Evolutionary conservation across 78 protist species (phyloP).

Genomic region (Tieghemostelium lacteum): DNA sequence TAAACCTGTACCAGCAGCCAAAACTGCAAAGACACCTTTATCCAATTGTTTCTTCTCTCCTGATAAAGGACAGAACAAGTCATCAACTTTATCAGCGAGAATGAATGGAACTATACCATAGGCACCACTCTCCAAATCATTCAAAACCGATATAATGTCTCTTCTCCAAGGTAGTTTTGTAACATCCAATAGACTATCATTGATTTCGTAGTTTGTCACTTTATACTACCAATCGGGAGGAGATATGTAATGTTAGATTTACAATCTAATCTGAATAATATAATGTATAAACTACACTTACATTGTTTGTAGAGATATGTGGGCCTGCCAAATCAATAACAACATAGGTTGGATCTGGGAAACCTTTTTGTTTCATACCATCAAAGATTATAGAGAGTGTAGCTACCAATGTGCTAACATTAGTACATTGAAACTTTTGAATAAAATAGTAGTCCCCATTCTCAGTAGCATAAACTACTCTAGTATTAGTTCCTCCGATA

Average conservation of each 20-base stretch:
- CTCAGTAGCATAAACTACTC: slow-evolving; percentile 41
- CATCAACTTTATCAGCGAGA: neutral
- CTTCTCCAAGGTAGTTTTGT: neutral
- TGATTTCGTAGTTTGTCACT: neutral
- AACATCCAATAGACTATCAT: neutral
- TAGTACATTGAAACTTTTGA: slow-evolving; percentile 2
- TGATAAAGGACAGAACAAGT: neutral
- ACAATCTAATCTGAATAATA: neutral
- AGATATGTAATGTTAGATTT: neutral
- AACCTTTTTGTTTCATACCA: neutral
- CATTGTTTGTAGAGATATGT: neutral
- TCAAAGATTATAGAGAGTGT: neutral
- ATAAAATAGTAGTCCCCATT: slow-evolving; percentile 25
- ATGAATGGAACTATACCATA: slow-evolving; percentile 57
- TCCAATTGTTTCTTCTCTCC: too few relatives aligned
- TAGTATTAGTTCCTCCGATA: slow-evolving; percentile 82
- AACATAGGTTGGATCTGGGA: neutral
- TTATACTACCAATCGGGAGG: neutral
- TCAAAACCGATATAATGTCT: neutral
- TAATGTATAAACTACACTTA: neutral
- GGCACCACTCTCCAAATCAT: slow-evolving; percentile 74
- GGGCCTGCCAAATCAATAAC: slow-evolving; percentile 37
- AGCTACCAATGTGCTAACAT: neutral
- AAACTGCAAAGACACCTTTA: slow-evolving; percentile 5
- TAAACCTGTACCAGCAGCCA: slow-evolving; percentile 81